Base-by-base conservation (phyloP, 352 stramenopile genomes). In the Globisporangium spiculum region DNA sequence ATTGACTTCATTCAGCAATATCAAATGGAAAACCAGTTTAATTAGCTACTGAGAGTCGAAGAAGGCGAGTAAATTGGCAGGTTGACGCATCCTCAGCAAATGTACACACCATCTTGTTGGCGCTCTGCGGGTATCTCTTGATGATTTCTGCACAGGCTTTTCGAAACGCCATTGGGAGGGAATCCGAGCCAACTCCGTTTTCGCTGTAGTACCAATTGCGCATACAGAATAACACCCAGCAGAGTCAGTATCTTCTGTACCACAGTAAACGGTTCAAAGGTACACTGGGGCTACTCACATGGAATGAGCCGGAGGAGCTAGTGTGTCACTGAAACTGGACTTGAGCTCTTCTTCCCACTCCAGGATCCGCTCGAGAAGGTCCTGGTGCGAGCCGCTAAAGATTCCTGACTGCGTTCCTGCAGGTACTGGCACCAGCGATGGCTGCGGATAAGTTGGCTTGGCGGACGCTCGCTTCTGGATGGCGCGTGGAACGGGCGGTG, bases 101-200 rank as follows among this genome's bases (percentile, higher is more conserved):
- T 2, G 36, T 22, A 69, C 53, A 52, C 70, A 88, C 80, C 77
- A 81, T 66, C 50, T 74, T 74, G 55, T 67, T 73, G 26, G 75
- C 66, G 6, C 60, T 72, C 44, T 72, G 74, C 0, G 77, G 67
- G 44, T 84, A 79, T 48, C 63, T 58, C 12, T 70, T 71, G 38
- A 89, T 71, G 30, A 86, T 67, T 36, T 84, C 73, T 8, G 69
- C 71, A 52, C 79, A 86, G 24, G 74, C 62, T n/a, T 53, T 32
- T 36, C 77, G 75, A 41, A 85, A 68, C 2, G 69, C 66, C 14
- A 65, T 59, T 6, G 64, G 4, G 27, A 64, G 56, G 34, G 36
- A 44, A 4, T 65, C 44, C 16, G 56, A 60, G 3, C 41, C 38
- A 32, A 24, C 26, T 20, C 50, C 36, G 6, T n/a, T 20, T 22